Evolutionary conservation across 306 rosid species (phyloP).

Genomic region (Trifolium fragiferum): DNA sequence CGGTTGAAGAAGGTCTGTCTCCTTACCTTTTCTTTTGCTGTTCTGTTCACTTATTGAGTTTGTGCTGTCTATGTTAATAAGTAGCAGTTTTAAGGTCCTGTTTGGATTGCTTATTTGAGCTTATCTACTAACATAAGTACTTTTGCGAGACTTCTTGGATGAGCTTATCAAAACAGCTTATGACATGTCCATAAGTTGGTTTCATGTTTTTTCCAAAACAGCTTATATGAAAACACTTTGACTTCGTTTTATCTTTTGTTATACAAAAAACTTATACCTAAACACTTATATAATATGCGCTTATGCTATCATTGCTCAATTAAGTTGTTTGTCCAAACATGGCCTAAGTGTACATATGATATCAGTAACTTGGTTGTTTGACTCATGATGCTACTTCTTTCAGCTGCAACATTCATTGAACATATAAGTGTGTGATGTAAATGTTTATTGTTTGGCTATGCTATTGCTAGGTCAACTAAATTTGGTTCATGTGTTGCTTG

Average conservation of each 20-base stretch:
- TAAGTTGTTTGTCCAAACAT: not conserved
- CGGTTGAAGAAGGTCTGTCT: constrained; percentile 85
- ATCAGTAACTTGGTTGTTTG: not conserved
- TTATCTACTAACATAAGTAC: too few relatives aligned
- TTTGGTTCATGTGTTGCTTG: not conserved
- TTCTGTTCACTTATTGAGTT: constrained; percentile 22
- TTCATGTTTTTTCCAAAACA: not conserved
- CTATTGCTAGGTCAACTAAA: not conserved
- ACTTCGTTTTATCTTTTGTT: not conserved
- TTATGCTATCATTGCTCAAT: not conserved
- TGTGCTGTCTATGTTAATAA: not conserved
- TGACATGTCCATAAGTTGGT: not conserved
- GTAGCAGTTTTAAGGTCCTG: not conserved
- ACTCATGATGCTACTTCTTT: not conserved
- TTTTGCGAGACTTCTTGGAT: not conserved
- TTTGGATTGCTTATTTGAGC: not conserved
- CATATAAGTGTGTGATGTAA: not conserved
- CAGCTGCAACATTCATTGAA: not conserved
- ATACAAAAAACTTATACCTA: not conserved
- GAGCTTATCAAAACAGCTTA: not conserved
- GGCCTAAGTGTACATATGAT: not conserved
- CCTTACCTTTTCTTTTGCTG: constrained; percentile 10
- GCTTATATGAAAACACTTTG: not conserved
- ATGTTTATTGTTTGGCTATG: not conserved
- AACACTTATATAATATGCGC: not conserved